phyloP scores from a whole-genome alignment of 2,329 filamentous ascomycete genomes.

The Botrytis deweyae region DNA sequence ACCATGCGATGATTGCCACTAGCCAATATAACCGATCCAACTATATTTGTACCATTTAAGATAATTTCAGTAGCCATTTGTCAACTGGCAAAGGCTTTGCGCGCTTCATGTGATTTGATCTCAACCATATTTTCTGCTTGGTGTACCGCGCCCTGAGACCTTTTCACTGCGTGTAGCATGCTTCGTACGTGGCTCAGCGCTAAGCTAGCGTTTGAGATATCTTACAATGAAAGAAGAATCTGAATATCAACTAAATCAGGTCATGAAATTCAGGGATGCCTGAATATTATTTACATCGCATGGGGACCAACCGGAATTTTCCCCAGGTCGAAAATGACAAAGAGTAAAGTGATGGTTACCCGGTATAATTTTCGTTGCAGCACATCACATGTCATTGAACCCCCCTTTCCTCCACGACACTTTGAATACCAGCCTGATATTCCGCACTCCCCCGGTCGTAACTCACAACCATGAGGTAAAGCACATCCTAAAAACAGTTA shows the following conservation, averaged over 20 bases:
- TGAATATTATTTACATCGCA: neutral
- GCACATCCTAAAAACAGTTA: constrained; percentile 43
- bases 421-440: constrained; percentile 8
- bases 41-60: no score
- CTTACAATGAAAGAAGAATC: neutral
- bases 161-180: neutral
- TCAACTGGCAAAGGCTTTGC: neutral
- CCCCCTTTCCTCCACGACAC: constrained; percentile 4
- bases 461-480: constrained; percentile 52
- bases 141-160: neutral
- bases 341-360: neutral
- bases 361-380: neutral
- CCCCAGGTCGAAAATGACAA: neutral
- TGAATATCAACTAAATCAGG: neutral
- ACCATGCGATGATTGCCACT: no score
- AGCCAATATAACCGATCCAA: no score
- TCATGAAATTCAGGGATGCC: neutral
- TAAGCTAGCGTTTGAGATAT: neutral
- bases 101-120: neutral
- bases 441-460: constrained; percentile 1
- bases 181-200: neutral
- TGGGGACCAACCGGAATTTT: neutral
- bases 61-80: neutral
- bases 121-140: neutral
- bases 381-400: no score